Evolutionary conservation across 495 filamentous ascomycete species (phyloP).

Genomic region (Tuber indicum): DNA sequence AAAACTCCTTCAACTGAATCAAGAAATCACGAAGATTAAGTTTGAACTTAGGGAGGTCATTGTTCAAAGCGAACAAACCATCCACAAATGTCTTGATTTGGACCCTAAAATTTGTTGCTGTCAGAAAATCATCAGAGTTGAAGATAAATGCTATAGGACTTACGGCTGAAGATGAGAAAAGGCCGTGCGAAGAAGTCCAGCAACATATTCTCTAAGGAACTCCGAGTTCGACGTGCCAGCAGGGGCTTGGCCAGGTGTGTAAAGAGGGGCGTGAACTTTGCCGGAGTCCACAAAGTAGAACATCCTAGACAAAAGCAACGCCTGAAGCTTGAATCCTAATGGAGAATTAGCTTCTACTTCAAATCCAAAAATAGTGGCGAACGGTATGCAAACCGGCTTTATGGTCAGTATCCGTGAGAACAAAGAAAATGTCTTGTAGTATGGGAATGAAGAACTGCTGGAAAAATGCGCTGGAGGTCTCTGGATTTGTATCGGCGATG

Average conservation of each 20-base stretch:
- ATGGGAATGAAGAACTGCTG: conserved; percentile 92
- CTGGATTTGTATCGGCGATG: conserved; percentile 81
- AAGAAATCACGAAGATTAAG: conserved; percentile 92
- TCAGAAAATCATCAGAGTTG: conserved; percentile 35
- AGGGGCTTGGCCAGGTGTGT: conserved; percentile 70
- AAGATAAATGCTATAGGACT: conserved; percentile 46
- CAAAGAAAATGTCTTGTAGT: conserved; percentile 96
- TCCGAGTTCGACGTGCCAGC: conserved; percentile 78
- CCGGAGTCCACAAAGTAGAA: conserved; percentile 79
- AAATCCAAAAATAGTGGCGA: conserved; percentile 14
- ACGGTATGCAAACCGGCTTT: conserved; percentile 66
- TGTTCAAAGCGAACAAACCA: conserved; percentile 72
- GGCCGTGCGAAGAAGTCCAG: conserved; percentile 75
- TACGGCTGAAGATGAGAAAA: conserved; percentile 91
- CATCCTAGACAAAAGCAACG: conserved; percentile 86
- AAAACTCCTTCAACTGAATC: conserved; percentile 92
- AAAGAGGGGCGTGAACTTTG: conserved; percentile 87
- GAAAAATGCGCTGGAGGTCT: conserved; percentile 91
- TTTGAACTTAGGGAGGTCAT: conserved; percentile 81
- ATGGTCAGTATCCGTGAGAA: conserved; percentile 93
- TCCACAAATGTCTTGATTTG: conserved; percentile 88
- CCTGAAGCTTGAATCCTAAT: conserved; percentile 87
- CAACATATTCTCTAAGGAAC: conserved; percentile 80
- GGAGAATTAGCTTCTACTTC: conserved; percentile 10
- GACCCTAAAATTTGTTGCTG: conserved; percentile 47